Evolutionary conservation across 202 grass and related monocot species (phyloP).

Genomic region (Miscanthus sacchariflorus): DNA sequence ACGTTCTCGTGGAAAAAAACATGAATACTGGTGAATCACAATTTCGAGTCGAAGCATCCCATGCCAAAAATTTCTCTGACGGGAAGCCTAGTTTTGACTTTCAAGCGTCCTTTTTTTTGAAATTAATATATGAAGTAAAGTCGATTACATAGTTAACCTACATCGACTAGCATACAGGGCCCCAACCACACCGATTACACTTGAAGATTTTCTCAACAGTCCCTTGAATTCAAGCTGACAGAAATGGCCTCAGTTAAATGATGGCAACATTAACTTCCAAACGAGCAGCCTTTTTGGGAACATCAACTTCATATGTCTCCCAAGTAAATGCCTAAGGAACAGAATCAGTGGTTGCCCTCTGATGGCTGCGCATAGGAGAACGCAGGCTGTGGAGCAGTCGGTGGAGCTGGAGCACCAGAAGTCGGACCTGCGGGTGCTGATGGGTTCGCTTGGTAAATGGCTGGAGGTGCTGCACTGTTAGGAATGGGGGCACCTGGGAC

Average conservation of each 20-base stretch:
- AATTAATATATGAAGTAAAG: background rate
- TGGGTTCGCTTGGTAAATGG: slow-evolving; percentile 63
- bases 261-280: background rate
- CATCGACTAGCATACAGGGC: slow-evolving; percentile 35
- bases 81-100: background rate
- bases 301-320: background rate
- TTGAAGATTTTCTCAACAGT: slow-evolving; percentile 36
- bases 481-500: slow-evolving; percentile 46
- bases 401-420: slow-evolving; percentile 49
- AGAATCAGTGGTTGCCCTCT: slow-evolving; percentile 55
- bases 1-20: background rate
- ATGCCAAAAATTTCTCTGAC: background rate
- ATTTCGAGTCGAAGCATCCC: background rate
- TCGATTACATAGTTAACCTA: slow-evolving; percentile 35
- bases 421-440: slow-evolving; percentile 41
- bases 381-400: slow-evolving; percentile 34
- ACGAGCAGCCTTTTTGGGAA: background rate
- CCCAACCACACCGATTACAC: background rate
- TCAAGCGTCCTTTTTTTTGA: background rate
- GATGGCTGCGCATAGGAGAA: slow-evolving; percentile 56
- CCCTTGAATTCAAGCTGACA: slow-evolving; percentile 12
- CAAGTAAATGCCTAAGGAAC: background rate
- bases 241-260: slow-evolving; percentile 9
- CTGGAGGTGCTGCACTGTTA: slow-evolving; percentile 50
- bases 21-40: background rate